These are phyloP conservation scores for Paspalum vaginatum DNA, from an alignment of 176 grass and related monocot species.

Conservation along the genomic window DNA sequence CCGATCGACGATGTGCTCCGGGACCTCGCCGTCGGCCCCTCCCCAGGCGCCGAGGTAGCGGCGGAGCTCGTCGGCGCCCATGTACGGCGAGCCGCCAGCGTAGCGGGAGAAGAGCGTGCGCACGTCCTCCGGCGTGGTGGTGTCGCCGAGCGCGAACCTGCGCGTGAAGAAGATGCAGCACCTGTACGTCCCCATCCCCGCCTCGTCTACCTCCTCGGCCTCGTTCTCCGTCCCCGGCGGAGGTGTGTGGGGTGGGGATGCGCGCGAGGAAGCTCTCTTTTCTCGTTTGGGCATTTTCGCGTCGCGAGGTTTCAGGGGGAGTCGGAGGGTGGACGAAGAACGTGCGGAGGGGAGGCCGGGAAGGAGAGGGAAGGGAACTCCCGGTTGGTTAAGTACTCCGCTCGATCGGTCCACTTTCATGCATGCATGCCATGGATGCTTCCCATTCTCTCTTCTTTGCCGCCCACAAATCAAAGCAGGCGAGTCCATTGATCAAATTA, in stretches of 20 bases:
- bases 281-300: constrained; percentile 41
- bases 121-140: constrained; percentile 69
- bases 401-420: no score
- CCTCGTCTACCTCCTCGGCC: constrained; percentile 36
- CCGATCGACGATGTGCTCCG: constrained; percentile 60
- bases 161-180: constrained; percentile 92
- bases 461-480: no score
- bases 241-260: constrained; percentile 36
- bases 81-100: constrained; percentile 58
- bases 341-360: background rate
- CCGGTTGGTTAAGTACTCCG: constrained; percentile 8
- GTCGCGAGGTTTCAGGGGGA: constrained; percentile 49
- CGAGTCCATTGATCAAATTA: no score
- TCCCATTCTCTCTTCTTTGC: no score
- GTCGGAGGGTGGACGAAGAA: constrained; percentile 8
- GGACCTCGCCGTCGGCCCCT: constrained; percentile 40
- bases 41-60: constrained; percentile 58
- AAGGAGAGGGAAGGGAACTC: no score
- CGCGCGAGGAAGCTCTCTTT: constrained; percentile 7
- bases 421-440: no score
- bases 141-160: constrained; percentile 62
- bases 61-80: constrained; percentile 65
- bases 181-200: constrained; percentile 65
- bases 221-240: constrained; percentile 38
- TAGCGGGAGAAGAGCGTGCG: constrained; percentile 53